Base-by-base conservation (phyloP, 768 basidiomycete species). In the Rhizopogon vesiculosus region DNA sequence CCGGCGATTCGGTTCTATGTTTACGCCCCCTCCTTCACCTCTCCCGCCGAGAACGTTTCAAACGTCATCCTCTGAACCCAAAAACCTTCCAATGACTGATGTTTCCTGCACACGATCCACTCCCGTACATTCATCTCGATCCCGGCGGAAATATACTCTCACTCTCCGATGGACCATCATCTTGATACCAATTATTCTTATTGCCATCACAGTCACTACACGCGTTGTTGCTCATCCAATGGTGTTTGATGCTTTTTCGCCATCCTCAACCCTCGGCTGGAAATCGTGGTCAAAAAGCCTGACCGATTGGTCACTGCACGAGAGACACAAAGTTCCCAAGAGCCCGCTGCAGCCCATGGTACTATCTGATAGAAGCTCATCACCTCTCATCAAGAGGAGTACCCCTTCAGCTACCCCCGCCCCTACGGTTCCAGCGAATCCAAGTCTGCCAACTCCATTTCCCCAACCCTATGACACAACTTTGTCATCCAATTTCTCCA, bases 391-490 rank as follows among this genome's bases (percentile, higher is more conserved):
- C 25, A 39, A 42, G 25, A 53, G 53, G 28, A 38, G 45, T 29
- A 48, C 62, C 10, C 51, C 67, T 22, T 33, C 61, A 15, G 42
- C 71, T 5, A 61, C 68, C 5, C 33, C 64, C 7, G 44, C 64
- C 13, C 53, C 66, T 33, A 60, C 72, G 7, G 61, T 70, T 58
- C 51, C 74, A 61, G 39, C 54, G 64, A 28, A 62, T 3, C 82
- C 86, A 2, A 57, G 60, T 7, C 76, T 91, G 25, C 88, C 89
- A 7, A 83, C 81, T 5, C 91, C 91, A 0, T 91, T 93, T 66
- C 88, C 88, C 3, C 88, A 89, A 58, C 78, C 89, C 0, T 85
- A 85, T 65, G 90, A 90, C 64, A 74, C 79, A 5, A 77, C 78
- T 3, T 65, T 93, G 49, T 72, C 80, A 15, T 67, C 76, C 42